These are phyloP conservation scores for Leishmania braziliensis DNA, from an alignment of 208 protist species.

Conservation along the genomic window DNA sequence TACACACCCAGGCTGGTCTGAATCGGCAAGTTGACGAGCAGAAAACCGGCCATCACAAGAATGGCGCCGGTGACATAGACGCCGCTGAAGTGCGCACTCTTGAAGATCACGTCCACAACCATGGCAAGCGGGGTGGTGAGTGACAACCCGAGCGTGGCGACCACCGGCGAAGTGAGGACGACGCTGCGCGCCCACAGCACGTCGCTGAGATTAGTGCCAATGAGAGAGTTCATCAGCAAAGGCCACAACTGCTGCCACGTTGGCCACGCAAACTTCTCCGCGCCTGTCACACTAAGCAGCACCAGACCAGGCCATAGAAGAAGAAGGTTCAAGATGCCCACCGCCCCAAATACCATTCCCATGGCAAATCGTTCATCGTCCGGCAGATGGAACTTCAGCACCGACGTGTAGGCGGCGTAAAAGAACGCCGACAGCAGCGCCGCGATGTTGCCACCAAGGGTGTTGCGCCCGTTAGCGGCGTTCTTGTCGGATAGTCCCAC, in stretches of 20 bases:
- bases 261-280: slow-evolving; percentile 78
- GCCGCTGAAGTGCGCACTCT: slow-evolving; percentile 42
- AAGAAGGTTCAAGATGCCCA: slow-evolving; percentile 80
- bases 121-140: slow-evolving; percentile 91
- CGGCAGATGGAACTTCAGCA: slow-evolving; percentile 77
- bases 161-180: slow-evolving; percentile 87
- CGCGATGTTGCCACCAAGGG: slow-evolving; percentile 64
- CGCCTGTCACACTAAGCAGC: slow-evolving; percentile 49
- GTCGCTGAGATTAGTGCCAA: slow-evolving; percentile 92
- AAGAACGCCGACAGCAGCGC: slow-evolving; percentile 86
- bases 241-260: slow-evolving; percentile 60
- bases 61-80: slow-evolving; percentile 76
- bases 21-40: slow-evolving; percentile 71
- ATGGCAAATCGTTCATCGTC: slow-evolving; percentile 88
- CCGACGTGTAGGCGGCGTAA: slow-evolving; percentile 89
- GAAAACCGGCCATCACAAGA: slow-evolving; percentile 77
- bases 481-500: slow-evolving; percentile 66
- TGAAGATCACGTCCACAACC: slow-evolving; percentile 76
- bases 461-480: slow-evolving; percentile 27
- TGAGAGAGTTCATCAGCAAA: slow-evolving; percentile 80
- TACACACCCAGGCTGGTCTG: slow-evolving; percentile 17
- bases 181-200: slow-evolving; percentile 91
- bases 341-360: slow-evolving; percentile 88
- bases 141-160: slow-evolving; percentile 89
- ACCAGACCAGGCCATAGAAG: slow-evolving; percentile 78